Base-by-base conservation (phyloP, 495 filamentous ascomycete species). In the Xylaria venustula region DNA sequence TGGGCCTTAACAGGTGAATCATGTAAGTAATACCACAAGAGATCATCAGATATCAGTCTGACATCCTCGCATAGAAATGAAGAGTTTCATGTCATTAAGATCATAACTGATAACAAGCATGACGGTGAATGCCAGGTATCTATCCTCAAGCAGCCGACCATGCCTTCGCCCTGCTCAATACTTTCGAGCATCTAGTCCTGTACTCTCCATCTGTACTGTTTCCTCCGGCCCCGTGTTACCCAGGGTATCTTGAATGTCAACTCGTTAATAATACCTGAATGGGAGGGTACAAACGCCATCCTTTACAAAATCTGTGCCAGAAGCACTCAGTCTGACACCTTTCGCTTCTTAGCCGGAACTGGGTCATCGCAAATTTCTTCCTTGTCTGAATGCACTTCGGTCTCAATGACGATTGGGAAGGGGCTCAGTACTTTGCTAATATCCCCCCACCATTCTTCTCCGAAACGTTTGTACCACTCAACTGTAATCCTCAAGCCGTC, bases 401-500 rank as follows among this genome's bases (percentile, higher is more conserved):
- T 70, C 52, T 78, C 80, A 6, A 76, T 75, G 15, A 86, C 82
- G 37, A 79, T 78, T 7, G 84, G 84, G 58, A 86, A 86, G 40
- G 84, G 82, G 28, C 74, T 83, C 30, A 87, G 71, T 23, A 86
- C 82, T 64, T 80, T 79, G 66, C 77, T 86, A 61, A 90, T 87
- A 77, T 92, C 82, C 65, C 86, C 86, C 88, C 88, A 91, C 88
- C 88, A 91, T 23, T 69, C 57, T 67, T 84, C 78, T 1, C 85
- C 83, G 60, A 85, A 88, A 32, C 64, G 69, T 26, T 73, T 73
- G 68, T 92, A 91, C 89, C 89, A 92, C 34, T 85, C 79, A 1
- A 91, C 86, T 3, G 89, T 91, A n/a, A 67, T 71, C 37, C 71
- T 72, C 58, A 92, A 71, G 20, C 89, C 89, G 0, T 87, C 80